Conservation (phyloP, 2,329 filamentous ascomycete genomes). For the Penicillium frequentans region DNA sequence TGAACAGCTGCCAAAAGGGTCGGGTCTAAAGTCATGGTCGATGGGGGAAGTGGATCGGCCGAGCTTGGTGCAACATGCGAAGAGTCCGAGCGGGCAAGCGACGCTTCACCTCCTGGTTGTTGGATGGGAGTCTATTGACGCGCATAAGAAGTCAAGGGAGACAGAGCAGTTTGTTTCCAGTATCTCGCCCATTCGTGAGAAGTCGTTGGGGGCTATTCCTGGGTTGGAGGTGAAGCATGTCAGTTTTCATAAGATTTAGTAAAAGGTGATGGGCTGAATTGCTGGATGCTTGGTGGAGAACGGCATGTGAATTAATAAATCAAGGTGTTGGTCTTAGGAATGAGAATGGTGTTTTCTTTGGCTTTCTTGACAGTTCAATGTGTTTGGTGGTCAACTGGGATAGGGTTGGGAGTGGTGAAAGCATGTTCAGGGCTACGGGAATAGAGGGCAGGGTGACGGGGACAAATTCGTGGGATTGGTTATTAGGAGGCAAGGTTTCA, state of each 20-base stretch:
- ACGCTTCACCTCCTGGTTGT: conserved; percentile 46
- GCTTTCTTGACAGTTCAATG: background rate
- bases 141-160: conserved; percentile 49
- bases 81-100: conserved; percentile 43
- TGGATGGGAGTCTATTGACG: conserved; percentile 54
- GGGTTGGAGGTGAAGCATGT: conserved; percentile 49
- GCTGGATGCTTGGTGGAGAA: background rate
- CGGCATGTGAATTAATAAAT: background rate
- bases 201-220: conserved; percentile 35
- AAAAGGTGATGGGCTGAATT: background rate
- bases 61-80: conserved; percentile 29
- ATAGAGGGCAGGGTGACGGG: conserved; percentile 6
- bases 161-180: conserved; percentile 46
- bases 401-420: background rate
- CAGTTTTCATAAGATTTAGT: conserved; percentile 35
- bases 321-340: background rate
- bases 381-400: background rate
- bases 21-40: conserved; percentile 31
- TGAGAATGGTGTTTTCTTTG: background rate
- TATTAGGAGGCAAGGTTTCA: conserved; percentile 21
- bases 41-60: conserved; percentile 41
- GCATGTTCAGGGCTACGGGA: conserved; percentile 15
- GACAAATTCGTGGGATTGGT: conserved; percentile 21
- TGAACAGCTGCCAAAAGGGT: conserved; percentile 30
- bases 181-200: conserved; percentile 45